Base-by-base conservation (phyloP, 768 basidiomycete genomes). In the Mycena floridula region DNA sequence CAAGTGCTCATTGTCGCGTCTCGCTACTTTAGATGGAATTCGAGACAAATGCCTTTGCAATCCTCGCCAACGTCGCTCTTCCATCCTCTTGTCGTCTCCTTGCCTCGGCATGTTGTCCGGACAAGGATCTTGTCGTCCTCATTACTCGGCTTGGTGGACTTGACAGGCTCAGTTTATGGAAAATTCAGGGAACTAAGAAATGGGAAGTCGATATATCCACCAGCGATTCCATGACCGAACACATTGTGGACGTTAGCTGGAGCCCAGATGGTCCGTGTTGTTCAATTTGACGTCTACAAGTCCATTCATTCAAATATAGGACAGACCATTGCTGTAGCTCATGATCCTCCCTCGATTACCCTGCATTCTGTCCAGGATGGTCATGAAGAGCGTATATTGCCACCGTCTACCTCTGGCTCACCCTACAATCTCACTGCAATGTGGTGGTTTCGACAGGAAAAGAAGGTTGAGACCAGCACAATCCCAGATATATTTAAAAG, bases 341-440 rank as follows among this genome's bases (percentile, higher is more conserved):
- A 82, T 46, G 69, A 87, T 50, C 86, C 85, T 32, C 76, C 81
- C 30, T 69, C 73, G 21, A 60, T 91, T 24, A 80, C 77, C 9
- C 60, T 91, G 21, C 85, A 86, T 59, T 90, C 89, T 9, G 65
- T 90, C 20, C 87, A 90, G 62, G 81, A 90, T 59, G 89, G 89
- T 6, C 70, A 62, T 36, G 65, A 76, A 49, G 69, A 77, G 46
- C 70, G 74, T 23, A 64, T 63, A 15, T 56, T 85, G 32, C 63
- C 68, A 18, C 53, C 80, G 35, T 53, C 58, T 28, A 39, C 48
- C 13, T 46, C 50, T 16, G 41, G 54, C 46, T 50, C 43, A 21
- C 20, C 54, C 22, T 48, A 53, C 42, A 59, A 55, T 23, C 49
- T 87, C 16, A 63, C 66, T 13, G 73, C 73, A n/a, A 61, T 85